Evolutionary conservation across 192 early-diverging fungal genomes (phyloP), one percentile per base, ranked within the genome.

Genomic region (Funneliformis mosseae): DNA sequence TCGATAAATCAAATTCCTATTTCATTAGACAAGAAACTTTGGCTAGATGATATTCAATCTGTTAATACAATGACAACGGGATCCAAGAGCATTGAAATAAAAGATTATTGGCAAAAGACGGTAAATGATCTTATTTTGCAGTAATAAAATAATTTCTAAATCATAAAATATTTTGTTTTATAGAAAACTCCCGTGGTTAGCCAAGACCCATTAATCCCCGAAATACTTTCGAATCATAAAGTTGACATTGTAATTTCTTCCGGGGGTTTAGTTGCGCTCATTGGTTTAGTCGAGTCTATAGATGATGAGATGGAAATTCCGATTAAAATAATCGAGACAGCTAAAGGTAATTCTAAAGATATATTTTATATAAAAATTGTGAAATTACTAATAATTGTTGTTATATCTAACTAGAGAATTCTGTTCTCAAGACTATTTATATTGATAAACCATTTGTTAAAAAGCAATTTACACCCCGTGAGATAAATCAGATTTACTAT

Each of bases 361-460:
- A 6, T 23, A 33, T 43, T 18, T 45, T 33, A 6, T 71, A 43
- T 18, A 3, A 33, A 21, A 23, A 33, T 59, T 39, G 16, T 6
- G 23, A 12, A 16, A 43, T 63, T 12, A 10, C 18, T 25, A 33
- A 33, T 33, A 68, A 9, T 42, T 1, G 0, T 38, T 39, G 12
- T 8, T 21, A 21, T 68, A 8, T n/a, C 41, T 8, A 16, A 33
- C 18, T 39, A 69, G 67, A 39, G 8, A 39, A 69, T 18, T 50
- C 46, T 23, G 16, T 55, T 10, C 43, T 60, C 12, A 83, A 74
- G 21, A 83, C 73, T 1, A 28, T 83, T 16, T 80, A 75, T 75
- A 80, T 83, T 50, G 82, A 83, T 70, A 66, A 74, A 42, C 82
- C 82, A 28, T 25, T 80, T 18, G 61, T 79, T 14, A 80, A 76